phyloP scores from a whole-genome alignment of 306 rosid genomes.

The Acmispon strigosus region DNA sequence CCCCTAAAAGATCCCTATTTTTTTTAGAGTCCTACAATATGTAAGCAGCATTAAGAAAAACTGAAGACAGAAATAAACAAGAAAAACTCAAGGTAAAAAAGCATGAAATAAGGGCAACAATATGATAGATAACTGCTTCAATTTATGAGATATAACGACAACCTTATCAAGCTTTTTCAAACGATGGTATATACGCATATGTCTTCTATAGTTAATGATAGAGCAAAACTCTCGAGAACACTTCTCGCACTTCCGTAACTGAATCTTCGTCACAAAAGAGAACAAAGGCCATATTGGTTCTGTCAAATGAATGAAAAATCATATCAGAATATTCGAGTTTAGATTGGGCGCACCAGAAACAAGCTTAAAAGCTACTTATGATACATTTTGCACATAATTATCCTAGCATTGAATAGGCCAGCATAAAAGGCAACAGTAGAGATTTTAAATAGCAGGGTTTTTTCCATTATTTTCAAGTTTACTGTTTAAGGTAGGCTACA shows the following conservation, averaged over 20 bases:
- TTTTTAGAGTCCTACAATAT: conserved; percentile 63
- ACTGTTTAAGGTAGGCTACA: background rate
- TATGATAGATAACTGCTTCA: background rate
- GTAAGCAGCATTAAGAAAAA: conserved; percentile 28
- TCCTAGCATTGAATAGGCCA: background rate
- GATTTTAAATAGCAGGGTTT: background rate
- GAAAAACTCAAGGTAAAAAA: background rate
- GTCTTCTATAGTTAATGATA: conserved; percentile 82
- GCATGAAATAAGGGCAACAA: background rate
- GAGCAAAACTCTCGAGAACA: conserved; percentile 85
- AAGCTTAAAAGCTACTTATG: conserved; percentile 15
- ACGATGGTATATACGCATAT: conserved; percentile 72
- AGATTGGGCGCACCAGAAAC: background rate
- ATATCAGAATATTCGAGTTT: conserved; percentile 19
- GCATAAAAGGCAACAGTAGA: background rate
- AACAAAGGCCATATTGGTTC: conserved; percentile 88
- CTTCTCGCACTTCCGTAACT: conserved; percentile 83
- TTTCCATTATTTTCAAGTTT: background rate
- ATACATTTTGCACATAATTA: conserved; percentile 2
- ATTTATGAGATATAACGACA: conserved; percentile 7
- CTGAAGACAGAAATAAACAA: conserved; percentile 9
- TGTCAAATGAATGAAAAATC: conserved; percentile 24
- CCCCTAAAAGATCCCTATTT: conserved; percentile 63
- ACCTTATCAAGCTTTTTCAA: conserved; percentile 89
- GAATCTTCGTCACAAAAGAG: conserved; percentile 62